Conservation (phyloP, 345 rosid species). For the Cardamine occulta region DNA sequence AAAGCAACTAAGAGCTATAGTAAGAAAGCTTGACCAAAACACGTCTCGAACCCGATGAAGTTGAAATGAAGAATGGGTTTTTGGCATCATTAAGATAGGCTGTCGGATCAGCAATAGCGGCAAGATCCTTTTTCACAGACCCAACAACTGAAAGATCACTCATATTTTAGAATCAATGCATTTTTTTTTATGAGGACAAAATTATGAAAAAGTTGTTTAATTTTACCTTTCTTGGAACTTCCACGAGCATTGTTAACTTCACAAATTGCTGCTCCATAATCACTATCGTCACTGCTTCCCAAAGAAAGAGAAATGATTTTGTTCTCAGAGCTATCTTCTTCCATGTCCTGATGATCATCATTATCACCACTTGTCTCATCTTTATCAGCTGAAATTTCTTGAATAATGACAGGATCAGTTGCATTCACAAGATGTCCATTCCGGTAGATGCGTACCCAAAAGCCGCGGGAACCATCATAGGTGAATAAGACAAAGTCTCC, state of each 20-base stretch:
- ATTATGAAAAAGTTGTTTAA: not conserved
- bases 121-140: not conserved
- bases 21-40: slow-evolving; percentile 24
- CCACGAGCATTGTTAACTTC: slow-evolving; percentile 28
- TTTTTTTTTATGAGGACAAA: not conserved
- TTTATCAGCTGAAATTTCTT: slow-evolving; percentile 33
- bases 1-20: not conserved
- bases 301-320: slow-evolving; percentile 30
- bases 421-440: not conserved
- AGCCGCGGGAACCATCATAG: slow-evolving; percentile 32
- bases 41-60: slow-evolving; percentile 9
- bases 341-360: not conserved
- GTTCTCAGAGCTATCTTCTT: slow-evolving; percentile 1
- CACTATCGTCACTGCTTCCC: slow-evolving; percentile 29
- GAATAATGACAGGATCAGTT: not conserved
- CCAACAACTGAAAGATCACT: slow-evolving; percentile 4
- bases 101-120: not conserved
- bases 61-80: slow-evolving; percentile 34
- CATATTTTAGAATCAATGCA: slow-evolving; percentile 2
- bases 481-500: slow-evolving; percentile 22
- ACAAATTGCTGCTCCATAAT: not conserved
- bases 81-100: slow-evolving; percentile 18
- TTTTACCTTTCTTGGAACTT: slow-evolving; percentile 16
- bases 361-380: not conserved
- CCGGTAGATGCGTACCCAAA: slow-evolving; percentile 23